Conservation (phyloP, 2,329 filamentous ascomycete species). For the Trichoderma sp. region DNA sequence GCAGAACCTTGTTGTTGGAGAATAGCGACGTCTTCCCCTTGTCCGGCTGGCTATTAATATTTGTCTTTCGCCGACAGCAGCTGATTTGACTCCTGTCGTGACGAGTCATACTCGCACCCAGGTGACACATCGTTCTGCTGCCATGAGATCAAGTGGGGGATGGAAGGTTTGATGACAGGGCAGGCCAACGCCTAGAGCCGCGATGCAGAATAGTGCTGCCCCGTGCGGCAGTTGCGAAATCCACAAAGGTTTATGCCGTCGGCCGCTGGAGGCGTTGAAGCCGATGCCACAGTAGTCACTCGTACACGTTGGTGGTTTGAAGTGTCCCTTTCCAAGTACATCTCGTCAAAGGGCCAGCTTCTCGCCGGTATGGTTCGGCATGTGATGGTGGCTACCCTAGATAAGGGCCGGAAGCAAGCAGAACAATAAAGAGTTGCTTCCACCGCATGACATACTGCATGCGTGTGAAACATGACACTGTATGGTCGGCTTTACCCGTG, state of each 20-base stretch:
- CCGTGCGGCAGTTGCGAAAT: constrained; percentile 16
- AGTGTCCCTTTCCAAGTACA: background rate
- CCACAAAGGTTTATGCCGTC: constrained; percentile 21
- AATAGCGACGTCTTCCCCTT: background rate
- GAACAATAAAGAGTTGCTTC: background rate
- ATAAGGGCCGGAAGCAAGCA: background rate
- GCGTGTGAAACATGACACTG: background rate
- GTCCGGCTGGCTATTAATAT: background rate
- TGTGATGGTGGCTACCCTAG: background rate
- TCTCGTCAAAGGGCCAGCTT: background rate
- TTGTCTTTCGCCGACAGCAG: background rate
- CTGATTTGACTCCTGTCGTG: background rate
- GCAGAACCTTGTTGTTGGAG: background rate
- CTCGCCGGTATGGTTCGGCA: background rate
- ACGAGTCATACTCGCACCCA: constrained; percentile 11
- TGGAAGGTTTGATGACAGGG: constrained; percentile 11
- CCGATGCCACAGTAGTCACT: constrained; percentile 12
- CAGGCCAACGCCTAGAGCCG: constrained; percentile 5
- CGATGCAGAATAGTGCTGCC: background rate
- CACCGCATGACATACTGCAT: background rate
- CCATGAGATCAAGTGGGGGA: constrained; percentile 25
- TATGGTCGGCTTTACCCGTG: background rate
- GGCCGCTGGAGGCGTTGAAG: constrained; percentile 17
- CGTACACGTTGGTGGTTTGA: background rate
- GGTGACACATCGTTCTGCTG: constrained; percentile 22